Percentiles rank a stretch among this genome's conserved stretches.
These are phyloP conservation scores for Cadophora malorum DNA, from an alignment of 2,329 filamentous ascomycete genomes.

Conservation along the genomic window DNA sequence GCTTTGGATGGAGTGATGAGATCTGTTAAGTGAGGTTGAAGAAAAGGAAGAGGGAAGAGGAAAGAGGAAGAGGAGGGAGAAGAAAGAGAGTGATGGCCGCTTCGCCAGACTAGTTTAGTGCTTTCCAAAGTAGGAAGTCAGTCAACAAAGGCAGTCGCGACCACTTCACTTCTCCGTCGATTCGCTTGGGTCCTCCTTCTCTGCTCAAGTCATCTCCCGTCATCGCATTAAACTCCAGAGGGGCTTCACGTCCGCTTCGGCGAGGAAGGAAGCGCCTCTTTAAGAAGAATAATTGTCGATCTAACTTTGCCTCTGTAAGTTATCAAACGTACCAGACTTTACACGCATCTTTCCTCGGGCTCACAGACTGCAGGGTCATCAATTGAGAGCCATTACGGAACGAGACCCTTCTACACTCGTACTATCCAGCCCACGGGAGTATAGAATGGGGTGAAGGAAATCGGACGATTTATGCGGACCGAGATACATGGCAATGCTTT, in stretches of 20 bases:
- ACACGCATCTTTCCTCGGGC: no score
- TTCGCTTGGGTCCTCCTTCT: background rate
- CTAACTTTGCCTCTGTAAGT: no score
- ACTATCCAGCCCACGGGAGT: no score
- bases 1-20: background rate
- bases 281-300: no score
- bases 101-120: background rate
- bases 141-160: constrained; percentile 1
- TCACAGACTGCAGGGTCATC: no score
- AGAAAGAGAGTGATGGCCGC: background rate
- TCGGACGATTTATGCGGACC: background rate
- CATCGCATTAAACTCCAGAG: background rate
- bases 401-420: no score
- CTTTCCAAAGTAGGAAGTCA: background rate
- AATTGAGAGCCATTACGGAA: no score
- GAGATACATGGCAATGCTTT: background rate
- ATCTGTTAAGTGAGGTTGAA: background rate
- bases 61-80: no score
- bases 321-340: no score
- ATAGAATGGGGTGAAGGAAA: constrained; percentile 2
- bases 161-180: background rate
- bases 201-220: background rate
- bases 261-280: background rate
- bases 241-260: no score
- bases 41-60: background rate